Evolutionary conservation across 495 filamentous ascomycete genomes (phyloP), one percentile per base, ranked within the genome.

Genomic region (Hypoxylon subgilvum): DNA sequence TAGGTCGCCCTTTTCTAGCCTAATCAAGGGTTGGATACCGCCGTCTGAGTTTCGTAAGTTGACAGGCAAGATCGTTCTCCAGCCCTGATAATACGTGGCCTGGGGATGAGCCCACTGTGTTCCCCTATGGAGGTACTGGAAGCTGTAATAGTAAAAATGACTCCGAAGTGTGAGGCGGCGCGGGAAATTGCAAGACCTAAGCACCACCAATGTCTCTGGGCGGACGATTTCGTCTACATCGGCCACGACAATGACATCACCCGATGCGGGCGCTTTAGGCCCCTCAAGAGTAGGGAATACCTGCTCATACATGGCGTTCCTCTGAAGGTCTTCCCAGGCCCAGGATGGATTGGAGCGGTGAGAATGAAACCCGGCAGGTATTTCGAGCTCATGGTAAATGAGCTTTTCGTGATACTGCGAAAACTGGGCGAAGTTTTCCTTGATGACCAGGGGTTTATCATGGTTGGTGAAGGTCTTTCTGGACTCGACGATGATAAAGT

Each of bases 101-200:
- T 84, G 81, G 6, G 82, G 82, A 45, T 83, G 81, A 8, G 72
- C 58, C 81, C 81, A 84, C 55, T 83, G 74, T 19, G 67, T 16
- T n/a, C 74, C 76, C 9, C 65, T 67, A 45, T 82, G 81, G 27
- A 74, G 67, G 31, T 74, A 83, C 65, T 84, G 81, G 67, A 83
- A 84, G 50, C 68, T 73, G 69, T 84, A 84, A 62, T 82, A 82
- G 63, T 83, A 83, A 67, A 81, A 83, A 18, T 72, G 61, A 17
- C 70, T 77, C 12, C 75, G 65, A n/a, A 84, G 73, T 4, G 81
- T 84, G 18, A 81, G 67, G 7, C 81, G 76, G 8, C 70, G 72
- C 0, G 81, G 80, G 66, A 82, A 82, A 2, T 42, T 49, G 69
- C 81, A 84, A 4, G 73, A 70, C 1, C 76, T 74, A 0, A 84